Evolutionary conservation across 768 basidiomycete species (phyloP).

Genomic region (Phanerodontia chrysosporium): DNA sequence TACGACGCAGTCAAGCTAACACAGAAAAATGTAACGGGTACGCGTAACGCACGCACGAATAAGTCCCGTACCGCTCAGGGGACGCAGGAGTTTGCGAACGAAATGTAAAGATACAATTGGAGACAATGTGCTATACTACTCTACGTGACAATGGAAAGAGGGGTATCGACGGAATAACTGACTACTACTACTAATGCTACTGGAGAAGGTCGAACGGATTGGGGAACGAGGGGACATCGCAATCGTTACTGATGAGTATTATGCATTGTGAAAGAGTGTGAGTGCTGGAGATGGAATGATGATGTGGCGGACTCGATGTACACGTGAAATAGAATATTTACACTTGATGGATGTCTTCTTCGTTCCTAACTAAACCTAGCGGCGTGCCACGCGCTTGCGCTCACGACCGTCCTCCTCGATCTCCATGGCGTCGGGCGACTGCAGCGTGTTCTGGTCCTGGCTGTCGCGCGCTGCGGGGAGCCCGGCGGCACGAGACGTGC

Average conservation of each 20-base stretch:
- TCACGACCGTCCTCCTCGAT: constrained; percentile 76
- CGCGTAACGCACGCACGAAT: no score
- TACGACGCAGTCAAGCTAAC: no score
- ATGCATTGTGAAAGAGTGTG: neutral
- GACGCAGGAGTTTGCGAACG: neutral
- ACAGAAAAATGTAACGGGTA: no score
- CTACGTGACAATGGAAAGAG: neutral
- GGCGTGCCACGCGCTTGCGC: constrained; percentile 66
- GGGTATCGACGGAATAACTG: constrained; percentile 1
- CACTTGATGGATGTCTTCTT: constrained; percentile 1
- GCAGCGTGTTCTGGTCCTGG: constrained; percentile 28
- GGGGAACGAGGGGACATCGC: neutral
- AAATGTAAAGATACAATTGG: constrained; percentile 1
- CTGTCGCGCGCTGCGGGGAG: constrained; percentile 33
- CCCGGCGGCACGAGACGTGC: constrained; percentile 38
- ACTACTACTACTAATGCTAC: constrained; percentile 1
- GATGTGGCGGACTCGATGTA: neutral
- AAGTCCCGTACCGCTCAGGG: no score
- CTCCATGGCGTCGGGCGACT: constrained; percentile 47
- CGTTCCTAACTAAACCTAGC: constrained; percentile 37
- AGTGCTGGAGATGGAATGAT: neutral
- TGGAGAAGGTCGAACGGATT: neutral
- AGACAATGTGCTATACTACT: constrained; percentile 4
- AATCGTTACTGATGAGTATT: neutral
- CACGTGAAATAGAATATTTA: neutral